Evolutionary conservation across 768 basidiomycete species (phyloP), one percentile per base, ranked within the genome.

Genomic region (Tylopilus sp.): DNA sequence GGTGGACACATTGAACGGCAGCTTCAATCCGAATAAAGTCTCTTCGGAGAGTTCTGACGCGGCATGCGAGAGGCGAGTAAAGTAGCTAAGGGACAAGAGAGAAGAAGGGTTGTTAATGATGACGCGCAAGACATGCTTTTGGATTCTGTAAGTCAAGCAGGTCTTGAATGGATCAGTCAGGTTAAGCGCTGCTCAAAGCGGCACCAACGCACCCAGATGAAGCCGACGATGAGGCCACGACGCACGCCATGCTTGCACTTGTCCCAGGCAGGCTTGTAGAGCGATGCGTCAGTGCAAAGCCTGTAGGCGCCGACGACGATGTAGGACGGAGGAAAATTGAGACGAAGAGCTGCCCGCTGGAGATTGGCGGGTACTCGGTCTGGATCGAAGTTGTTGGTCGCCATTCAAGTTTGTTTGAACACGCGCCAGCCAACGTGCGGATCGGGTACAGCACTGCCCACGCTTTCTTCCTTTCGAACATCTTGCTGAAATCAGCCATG

Each of bases 261-360:
- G 62, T 87, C 72, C 90, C 93, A 91, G 8, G 87, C 83, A 4
- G 92, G 91, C 22, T 74, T 71, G 53, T 81, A 84, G 30, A 95
- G 71, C 13, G 69, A 69, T 35, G 78, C 74, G 66, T 95, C 92
- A 0, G 87, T 91, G 60, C 82, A 77, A 6, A 97, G 73, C 25
- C 93, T 75, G 68, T 95, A 95, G 17, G 84, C 79, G 0, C 93
- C 93, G 0, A 97, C 91, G 4, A 91, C 68, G 41, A 85, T 82
- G 65, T 97, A 97, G 3, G 85, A 84, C 0, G 93, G 89, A 0
- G 91, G 83, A 57, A 92, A 86, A 39, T 82, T 73, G 47, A 95
- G 77, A 25, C 89, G 78, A 11, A 77, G 66, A 1, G 75, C 73
- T 0, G 86, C 81, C n/a, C 79, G 72, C 23, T 71, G 67, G 10